Base-by-base conservation (phyloP, 768 basidiomycete species). In the Podaxis sp. region DNA sequence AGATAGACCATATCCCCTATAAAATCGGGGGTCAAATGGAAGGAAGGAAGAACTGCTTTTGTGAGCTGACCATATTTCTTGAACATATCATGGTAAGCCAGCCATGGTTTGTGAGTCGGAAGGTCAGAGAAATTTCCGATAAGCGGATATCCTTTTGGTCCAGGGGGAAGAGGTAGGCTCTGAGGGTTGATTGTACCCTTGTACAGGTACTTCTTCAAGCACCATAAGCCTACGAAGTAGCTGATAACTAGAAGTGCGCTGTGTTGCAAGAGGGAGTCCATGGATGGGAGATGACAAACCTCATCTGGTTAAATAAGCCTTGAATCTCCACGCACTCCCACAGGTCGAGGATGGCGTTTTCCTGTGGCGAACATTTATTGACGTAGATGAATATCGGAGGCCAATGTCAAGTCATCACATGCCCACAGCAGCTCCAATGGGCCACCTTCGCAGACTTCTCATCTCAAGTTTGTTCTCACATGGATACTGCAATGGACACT, bases 1-100 rank as follows among this genome's bases (percentile, higher is more conserved):
- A 66, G 33, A 44, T 66, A 66, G 15, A 64, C 48, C 26, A 66
- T 51, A 44, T 66, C 63, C 10, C 66, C 66, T 66, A 20, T 46
- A 7, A 7, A 20, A 46, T 10, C 33, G 33, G 10, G 33, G 33
- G 33, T 33, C 33, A 33, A 10, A 33, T 33, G 10, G 33, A 33
- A 33, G 0, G 33, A 33, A 33, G 33, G 33, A 33, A 33, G 33
- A 10, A 10, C 33, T 33, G 33, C 8, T 33, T 33, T 33, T 33
- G 33, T 33, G 33, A 33, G 41, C 63, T 22, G 3, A 66, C 65
- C 65, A 30, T 63, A 64, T 51, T 44, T n/a, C 17, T 59, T 56
- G 37, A 54, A 52, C 58, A 40, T 52, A 33, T 66, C 37, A 20
- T 64, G 38, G 54, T 55, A 66, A 3, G 50, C 33, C 13, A 66